Evolutionary conservation across 257 asterid genomes (phyloP).

Genomic region (Thymus mandschuricus): DNA sequence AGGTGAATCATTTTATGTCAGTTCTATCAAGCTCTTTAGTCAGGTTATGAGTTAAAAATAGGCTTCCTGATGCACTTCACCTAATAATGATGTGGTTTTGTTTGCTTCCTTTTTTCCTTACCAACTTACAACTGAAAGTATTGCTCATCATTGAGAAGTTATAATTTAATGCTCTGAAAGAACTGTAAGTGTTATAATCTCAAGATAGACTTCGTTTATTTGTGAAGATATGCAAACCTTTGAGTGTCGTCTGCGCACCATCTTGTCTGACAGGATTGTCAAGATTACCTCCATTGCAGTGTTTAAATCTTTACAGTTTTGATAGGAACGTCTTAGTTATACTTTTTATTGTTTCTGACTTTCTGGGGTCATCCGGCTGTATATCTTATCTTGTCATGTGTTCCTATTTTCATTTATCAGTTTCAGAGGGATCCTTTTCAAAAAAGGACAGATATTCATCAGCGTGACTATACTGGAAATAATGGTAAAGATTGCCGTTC

Average conservation of each 20-base stretch:
- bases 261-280: constrained; percentile 19
- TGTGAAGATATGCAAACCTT: constrained; percentile 10
- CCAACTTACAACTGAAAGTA: background rate
- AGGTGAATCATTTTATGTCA: constrained; percentile 57
- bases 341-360: no score
- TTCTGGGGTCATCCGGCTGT: no score
- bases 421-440: constrained; percentile 68
- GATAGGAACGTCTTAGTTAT: no score
- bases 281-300: constrained; percentile 14
- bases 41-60: background rate
- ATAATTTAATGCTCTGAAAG: background rate
- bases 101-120: background rate
- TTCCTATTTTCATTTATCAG: constrained; percentile 33
- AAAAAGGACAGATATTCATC: constrained; percentile 72
- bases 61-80: constrained; percentile 26
- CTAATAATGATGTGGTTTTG: background rate
- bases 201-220: constrained; percentile 17
- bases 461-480: constrained; percentile 70
- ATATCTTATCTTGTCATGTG: background rate
- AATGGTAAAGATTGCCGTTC: constrained; percentile 50
- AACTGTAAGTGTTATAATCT: constrained; percentile 7
- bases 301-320: background rate
- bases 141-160: background rate
- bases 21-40: background rate
- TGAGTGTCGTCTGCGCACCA: constrained; percentile 10